These are phyloP conservation scores for Metschnikowia cerradonensis DNA, from an alignment of 805 yeast species.

Conservation along the genomic window DNA sequence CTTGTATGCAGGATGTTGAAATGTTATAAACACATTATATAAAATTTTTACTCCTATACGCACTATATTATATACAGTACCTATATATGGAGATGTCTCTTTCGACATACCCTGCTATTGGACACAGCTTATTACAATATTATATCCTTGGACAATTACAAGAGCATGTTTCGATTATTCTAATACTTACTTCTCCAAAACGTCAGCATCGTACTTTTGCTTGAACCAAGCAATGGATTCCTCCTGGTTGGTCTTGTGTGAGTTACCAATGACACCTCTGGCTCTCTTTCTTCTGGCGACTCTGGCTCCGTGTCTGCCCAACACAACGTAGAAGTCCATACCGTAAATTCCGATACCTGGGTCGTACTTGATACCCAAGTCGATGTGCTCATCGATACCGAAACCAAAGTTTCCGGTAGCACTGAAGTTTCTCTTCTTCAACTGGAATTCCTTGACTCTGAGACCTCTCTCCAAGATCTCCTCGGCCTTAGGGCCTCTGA, in stretches of 20 bases:
- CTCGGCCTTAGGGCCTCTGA: slow-evolving; percentile 98
- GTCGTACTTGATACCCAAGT: slow-evolving; percentile 99
- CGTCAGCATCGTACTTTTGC: slow-evolving; percentile 99
- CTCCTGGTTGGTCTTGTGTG: slow-evolving; percentile 87
- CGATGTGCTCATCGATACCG: slow-evolving; percentile 99
- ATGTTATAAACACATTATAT: too few relatives aligned
- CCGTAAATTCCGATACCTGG: slow-evolving; percentile 99
- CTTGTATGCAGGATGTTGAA: too few relatives aligned
- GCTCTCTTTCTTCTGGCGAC: slow-evolving; percentile 98
- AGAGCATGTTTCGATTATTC: neutral
- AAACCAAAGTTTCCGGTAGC: slow-evolving; percentile 99
- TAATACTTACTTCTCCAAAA: slow-evolving; percentile 64
- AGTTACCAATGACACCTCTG: slow-evolving; percentile 81
- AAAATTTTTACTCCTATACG: too few relatives aligned
- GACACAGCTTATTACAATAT: too few relatives aligned
- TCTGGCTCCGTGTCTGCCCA: slow-evolving; percentile 99
- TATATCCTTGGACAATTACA: too few relatives aligned
- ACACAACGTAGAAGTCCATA: slow-evolving; percentile 99
- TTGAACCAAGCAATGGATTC: slow-evolving; percentile 98
- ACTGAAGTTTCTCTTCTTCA: slow-evolving; percentile 90
- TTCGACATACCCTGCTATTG: too few relatives aligned
- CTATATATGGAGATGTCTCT: too few relatives aligned
- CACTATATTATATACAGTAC: too few relatives aligned
- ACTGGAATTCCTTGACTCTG: slow-evolving; percentile 99
- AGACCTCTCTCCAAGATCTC: slow-evolving; percentile 99